phyloP scores from a whole-genome alignment of 352 stramenopile genomes.

The Phytophthora niederhauseri region DNA sequence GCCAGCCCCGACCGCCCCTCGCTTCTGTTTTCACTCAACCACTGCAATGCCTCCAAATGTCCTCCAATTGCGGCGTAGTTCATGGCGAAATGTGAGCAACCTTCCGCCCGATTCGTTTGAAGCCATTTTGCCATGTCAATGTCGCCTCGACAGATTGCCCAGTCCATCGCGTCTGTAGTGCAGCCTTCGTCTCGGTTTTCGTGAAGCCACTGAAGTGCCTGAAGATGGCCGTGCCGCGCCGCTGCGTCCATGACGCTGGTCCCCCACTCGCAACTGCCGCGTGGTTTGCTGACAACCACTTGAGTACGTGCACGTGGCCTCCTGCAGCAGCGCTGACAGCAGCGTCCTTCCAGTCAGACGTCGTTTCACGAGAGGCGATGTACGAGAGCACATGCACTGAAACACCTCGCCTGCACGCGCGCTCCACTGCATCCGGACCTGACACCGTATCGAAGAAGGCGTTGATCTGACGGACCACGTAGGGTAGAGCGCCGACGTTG shows the following conservation, averaged over 20 bases:
- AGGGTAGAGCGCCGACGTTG: neutral
- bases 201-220: constrained; percentile 18
- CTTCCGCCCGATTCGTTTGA: constrained; percentile 9
- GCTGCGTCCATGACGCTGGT: constrained; percentile 20
- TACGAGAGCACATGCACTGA: constrained; percentile 10
- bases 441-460: constrained; percentile 6
- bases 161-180: constrained; percentile 18
- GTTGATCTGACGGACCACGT: neutral
- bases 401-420: neutral
- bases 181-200: constrained; percentile 20
- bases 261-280: constrained; percentile 7
- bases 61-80: constrained; percentile 23
- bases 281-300: constrained; percentile 21
- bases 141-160: constrained; percentile 17
- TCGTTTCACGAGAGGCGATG: constrained; percentile 8
- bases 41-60: constrained; percentile 38
- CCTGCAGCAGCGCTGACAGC: constrained; percentile 19
- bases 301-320: constrained; percentile 23
- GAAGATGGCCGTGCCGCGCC: constrained; percentile 10
- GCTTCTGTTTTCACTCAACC: constrained; percentile 42
- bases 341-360: constrained; percentile 2
- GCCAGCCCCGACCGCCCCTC: constrained; percentile 23
- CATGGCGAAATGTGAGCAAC: constrained; percentile 19
- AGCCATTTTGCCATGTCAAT: constrained; percentile 23
- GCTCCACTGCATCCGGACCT: neutral